Percentiles rank a stretch among this genome's conserved stretches.
phyloP scores from a whole-genome alignment of 495 filamentous ascomycete species.

The Xylaria telfairii region DNA sequence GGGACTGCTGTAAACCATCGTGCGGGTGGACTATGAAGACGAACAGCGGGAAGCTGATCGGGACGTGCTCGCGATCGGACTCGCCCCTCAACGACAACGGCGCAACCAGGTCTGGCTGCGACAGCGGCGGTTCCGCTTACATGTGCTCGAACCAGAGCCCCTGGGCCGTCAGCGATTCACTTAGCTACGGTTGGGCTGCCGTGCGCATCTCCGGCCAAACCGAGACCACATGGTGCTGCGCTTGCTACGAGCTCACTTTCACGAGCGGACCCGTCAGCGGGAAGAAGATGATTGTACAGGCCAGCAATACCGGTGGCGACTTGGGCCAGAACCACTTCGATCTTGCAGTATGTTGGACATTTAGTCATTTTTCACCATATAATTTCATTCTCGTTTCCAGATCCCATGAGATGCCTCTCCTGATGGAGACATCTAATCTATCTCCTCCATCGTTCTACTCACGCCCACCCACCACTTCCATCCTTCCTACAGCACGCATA shows the following conservation, averaged over 20 bases:
- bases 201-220: constrained; percentile 59
- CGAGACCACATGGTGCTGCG: constrained; percentile 68
- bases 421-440: constrained; percentile 47
- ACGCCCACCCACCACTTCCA: neutral
- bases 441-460: constrained; percentile 17
- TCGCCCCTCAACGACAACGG: constrained; percentile 57
- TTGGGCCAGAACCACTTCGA: constrained; percentile 67
- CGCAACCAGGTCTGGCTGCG: constrained; percentile 54
- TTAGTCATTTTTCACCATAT: neutral
- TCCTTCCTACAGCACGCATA: neutral
- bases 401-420: constrained; percentile 1
- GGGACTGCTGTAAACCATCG: constrained; percentile 74
- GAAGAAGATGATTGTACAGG: constrained; percentile 72
- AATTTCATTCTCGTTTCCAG: too few relatives aligned
- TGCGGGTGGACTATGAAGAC: constrained; percentile 68
- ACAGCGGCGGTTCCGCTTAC: constrained; percentile 61
- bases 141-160: constrained; percentile 69
- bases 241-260: constrained; percentile 72
- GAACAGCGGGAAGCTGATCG: constrained; percentile 45
- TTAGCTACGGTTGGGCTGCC: constrained; percentile 70
- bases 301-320: constrained; percentile 69
- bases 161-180: constrained; percentile 63
- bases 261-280: constrained; percentile 60
- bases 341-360: constrained; percentile 52
- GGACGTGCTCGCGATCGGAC: constrained; percentile 64